Conservation (phyloP, 371 early-diverging fungal genomes). For the Polyrhizophydium stewartii region DNA sequence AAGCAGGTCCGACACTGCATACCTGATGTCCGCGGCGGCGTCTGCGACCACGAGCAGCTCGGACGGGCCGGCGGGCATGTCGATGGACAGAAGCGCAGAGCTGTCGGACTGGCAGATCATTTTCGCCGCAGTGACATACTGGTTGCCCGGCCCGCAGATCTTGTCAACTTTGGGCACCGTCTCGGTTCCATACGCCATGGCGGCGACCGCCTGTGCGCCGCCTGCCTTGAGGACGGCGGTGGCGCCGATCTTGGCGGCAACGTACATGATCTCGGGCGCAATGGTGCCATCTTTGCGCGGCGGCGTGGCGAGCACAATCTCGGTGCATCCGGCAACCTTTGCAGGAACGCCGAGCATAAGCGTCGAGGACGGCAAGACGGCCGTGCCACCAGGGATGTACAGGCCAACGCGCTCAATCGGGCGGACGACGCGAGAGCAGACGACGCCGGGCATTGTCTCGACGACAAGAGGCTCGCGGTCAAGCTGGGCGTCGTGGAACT, state of each 20-base stretch:
- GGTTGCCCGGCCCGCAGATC: constrained; percentile 98
- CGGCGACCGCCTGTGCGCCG: constrained; percentile 98
- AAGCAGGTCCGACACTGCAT: constrained; percentile 92
- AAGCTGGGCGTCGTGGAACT: constrained; percentile 93
- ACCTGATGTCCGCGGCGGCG: constrained; percentile 71
- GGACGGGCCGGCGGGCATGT: constrained; percentile 98
- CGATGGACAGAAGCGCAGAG: constrained; percentile 88
- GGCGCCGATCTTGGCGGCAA: constrained; percentile 96
- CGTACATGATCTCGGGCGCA: constrained; percentile 94
- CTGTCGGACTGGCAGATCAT: constrained; percentile 93
- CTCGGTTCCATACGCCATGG: constrained; percentile 96
- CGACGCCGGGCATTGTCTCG: constrained; percentile 96
- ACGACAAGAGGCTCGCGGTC: constrained; percentile 64
- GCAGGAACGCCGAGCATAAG: constrained; percentile 97
- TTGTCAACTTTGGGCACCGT: constrained; percentile 96
- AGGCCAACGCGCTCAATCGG: constrained; percentile 95
- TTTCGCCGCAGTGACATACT: constrained; percentile 98
- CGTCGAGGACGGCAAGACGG: constrained; percentile 91
- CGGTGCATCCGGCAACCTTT: constrained; percentile 91
- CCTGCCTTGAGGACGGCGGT: constrained; percentile 87
- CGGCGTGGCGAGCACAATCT: constrained; percentile 96
- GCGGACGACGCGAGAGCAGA: constrained; percentile 84
- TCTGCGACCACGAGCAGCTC: constrained; percentile 95
- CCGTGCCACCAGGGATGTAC: constrained; percentile 98
- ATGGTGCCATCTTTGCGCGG: constrained; percentile 87